Percentiles rank a stretch among this genome's conserved stretches.
These are phyloP conservation scores for Pleurostoma richardsiae DNA, from an alignment of 2,329 filamentous ascomycete species.

Conservation along the genomic window DNA sequence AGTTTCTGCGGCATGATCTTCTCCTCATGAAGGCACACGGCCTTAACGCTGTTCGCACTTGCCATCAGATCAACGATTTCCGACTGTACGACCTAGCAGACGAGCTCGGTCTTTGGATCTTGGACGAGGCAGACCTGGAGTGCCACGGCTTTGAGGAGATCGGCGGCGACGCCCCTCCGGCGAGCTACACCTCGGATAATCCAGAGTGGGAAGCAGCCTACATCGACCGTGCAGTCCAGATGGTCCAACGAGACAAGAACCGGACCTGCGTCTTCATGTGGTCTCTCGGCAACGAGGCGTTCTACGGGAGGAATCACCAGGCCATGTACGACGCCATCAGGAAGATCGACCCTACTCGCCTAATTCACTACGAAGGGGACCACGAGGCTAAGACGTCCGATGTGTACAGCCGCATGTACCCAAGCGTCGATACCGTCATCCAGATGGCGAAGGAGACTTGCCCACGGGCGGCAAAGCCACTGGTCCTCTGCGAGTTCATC, in stretches of 20 bases:
- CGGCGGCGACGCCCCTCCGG: constrained; percentile 50
- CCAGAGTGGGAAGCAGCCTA: constrained; percentile 58
- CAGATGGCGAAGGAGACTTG: constrained; percentile 35
- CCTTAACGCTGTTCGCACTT: constrained; percentile 63
- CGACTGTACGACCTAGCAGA: constrained; percentile 55
- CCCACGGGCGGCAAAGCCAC: constrained; percentile 42
- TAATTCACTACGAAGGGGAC: constrained; percentile 64
- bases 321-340: constrained; percentile 63
- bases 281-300: constrained; percentile 69
- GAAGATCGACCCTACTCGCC: constrained; percentile 46
- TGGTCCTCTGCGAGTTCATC: constrained; percentile 52
- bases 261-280: constrained; percentile 66
- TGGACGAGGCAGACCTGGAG: constrained; percentile 43
- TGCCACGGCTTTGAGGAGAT: constrained; percentile 52
- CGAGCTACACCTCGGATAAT: constrained; percentile 56
- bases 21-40: constrained; percentile 65
- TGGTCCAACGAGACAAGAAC: constrained; percentile 65
- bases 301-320: constrained; percentile 62
- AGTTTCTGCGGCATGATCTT: constrained; percentile 57
- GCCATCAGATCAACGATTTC: constrained; percentile 60
- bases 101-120: constrained; percentile 58
- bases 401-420: constrained; percentile 65
- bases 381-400: constrained; percentile 52
- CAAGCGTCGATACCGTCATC: constrained; percentile 43
- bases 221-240: constrained; percentile 57